Percentiles rank a stretch among this genome's conserved stretches.
Evolutionary conservation across 257 asterid species (phyloP).

Genomic region (Hygrophila difformis): DNA sequence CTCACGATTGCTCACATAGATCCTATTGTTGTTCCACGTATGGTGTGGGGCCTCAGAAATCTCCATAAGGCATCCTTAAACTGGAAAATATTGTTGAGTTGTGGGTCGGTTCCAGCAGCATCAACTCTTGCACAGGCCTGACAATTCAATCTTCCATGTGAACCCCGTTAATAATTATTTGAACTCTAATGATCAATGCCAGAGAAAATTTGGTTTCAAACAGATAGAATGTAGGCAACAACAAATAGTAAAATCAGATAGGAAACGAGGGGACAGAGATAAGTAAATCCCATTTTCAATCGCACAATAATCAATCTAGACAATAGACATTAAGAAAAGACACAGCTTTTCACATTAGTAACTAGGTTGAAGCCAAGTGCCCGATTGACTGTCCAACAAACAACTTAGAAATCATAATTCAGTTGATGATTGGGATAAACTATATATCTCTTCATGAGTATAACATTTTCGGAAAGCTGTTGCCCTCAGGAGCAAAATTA

Average conservation of each 20-base stretch:
- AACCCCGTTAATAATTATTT: conserved; percentile 19
- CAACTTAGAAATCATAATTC: neutral
- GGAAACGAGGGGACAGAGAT: neutral
- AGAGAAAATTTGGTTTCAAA: neutral
- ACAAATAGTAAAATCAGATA: neutral
- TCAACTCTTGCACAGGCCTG: conserved; percentile 90
- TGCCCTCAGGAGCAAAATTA: neutral
- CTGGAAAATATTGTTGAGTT: conserved; percentile 39
- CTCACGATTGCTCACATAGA: conserved; percentile 51
- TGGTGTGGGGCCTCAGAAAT: conserved; percentile 94
- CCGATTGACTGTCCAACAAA: neutral
- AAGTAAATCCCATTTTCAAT: neutral
- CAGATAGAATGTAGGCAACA: neutral
- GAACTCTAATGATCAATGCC: conserved; percentile 5
- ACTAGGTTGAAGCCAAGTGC: neutral
- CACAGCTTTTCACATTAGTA: neutral
- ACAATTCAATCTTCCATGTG: conserved; percentile 30
- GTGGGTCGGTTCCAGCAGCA: conserved; percentile 64
- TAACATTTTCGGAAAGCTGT: neutral
- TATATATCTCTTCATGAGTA: neutral
- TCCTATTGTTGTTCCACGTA: conserved; percentile 93
- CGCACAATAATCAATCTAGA: conserved; percentile 4
- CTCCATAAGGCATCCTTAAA: conserved; percentile 96
- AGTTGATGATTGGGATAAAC: neutral
- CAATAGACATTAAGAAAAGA: neutral